phyloP scores from a whole-genome alignment of 257 asterid species.

The Galeopsis tetrahit region DNA sequence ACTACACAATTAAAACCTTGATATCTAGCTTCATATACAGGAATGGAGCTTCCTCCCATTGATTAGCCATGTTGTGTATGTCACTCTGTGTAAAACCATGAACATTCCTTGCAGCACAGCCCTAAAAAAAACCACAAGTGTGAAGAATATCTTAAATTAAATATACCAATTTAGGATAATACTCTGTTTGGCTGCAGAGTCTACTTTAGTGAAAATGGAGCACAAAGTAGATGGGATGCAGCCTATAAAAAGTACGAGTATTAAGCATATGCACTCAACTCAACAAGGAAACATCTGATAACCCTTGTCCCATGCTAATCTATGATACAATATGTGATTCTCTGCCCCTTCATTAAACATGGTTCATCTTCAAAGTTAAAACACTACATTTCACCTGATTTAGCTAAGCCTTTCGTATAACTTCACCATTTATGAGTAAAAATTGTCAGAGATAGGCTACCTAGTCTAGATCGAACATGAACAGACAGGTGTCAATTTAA shows the following conservation, averaged over 20 bases:
- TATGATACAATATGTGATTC: constrained; percentile 8
- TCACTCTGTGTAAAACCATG: constrained; percentile 80
- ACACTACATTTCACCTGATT: constrained; percentile 13
- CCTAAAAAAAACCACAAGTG: constrained; percentile 57
- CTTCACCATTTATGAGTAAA: constrained; percentile 11
- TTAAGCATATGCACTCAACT: constrained; percentile 20
- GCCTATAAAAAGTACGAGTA: constrained; percentile 17
- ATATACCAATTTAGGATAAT: neutral
- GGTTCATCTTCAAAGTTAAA: constrained; percentile 8
- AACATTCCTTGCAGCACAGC: constrained; percentile 98
- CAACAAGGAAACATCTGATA: neutral
- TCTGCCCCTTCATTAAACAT: neutral
- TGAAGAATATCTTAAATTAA: constrained; percentile 19
- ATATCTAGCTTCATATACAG: constrained; percentile 79
- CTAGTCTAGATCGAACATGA: neutral
- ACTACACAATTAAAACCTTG: constrained; percentile 55
- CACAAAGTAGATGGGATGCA: constrained; percentile 2
- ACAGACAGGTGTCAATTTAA: constrained; percentile 12
- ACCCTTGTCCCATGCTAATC: constrained; percentile 13
- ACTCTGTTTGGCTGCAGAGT: constrained; percentile 1
- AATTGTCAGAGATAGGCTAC: constrained; percentile 19
- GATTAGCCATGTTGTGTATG: constrained; percentile 77
- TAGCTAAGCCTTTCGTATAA: constrained; percentile 13
- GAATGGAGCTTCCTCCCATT: constrained; percentile 94
- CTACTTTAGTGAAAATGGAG: neutral